phyloP scores from a whole-genome alignment of 2,329 filamentous ascomycete genomes.

The Chalaropsis thielavioides region DNA sequence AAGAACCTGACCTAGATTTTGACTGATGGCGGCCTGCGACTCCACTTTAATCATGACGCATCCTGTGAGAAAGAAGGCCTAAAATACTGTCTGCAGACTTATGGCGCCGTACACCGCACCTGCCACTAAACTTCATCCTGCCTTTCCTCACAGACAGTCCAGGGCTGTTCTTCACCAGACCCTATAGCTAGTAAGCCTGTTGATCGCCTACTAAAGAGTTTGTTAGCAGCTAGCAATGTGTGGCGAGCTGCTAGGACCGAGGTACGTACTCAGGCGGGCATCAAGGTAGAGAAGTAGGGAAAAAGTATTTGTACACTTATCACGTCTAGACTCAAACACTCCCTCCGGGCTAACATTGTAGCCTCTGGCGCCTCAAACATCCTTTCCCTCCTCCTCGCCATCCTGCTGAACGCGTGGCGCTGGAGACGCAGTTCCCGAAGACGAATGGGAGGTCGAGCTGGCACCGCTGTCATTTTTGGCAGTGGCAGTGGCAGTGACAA shows the following conservation, averaged over 20 bases:
- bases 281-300: neutral
- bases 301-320: neutral
- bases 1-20: too few species aligned
- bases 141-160: too few species aligned
- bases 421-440: conserved; percentile 3
- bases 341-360: neutral
- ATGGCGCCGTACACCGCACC: neutral
- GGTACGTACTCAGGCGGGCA: neutral
- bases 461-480: neutral
- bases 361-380: neutral
- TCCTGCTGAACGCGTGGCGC: neutral
- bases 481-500: neutral
- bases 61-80: too few species aligned
- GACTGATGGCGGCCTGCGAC: too few species aligned
- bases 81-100: neutral
- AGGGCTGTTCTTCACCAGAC: neutral
- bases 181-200: neutral
- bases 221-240: too few species aligned
- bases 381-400: neutral
- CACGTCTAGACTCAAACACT: neutral
- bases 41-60: too few species aligned
- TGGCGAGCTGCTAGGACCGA: too few species aligned
- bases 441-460: neutral
- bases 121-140: too few species aligned
- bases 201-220: too few species aligned